These are phyloP conservation scores for Chenopodium formosanum DNA, from an alignment of 148 eudicot genomes.

Conservation along the genomic window DNA sequence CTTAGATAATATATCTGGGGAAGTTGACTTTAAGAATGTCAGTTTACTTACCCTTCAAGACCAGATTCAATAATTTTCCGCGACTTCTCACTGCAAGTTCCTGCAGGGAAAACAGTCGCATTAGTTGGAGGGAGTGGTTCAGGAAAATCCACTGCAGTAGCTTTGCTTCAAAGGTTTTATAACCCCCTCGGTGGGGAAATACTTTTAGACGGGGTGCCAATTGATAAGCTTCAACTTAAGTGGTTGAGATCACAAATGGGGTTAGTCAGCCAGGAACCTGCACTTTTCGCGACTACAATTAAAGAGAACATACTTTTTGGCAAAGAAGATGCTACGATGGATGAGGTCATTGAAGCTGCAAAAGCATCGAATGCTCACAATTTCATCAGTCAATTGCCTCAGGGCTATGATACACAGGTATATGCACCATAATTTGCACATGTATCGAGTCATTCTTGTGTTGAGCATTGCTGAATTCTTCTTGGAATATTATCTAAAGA, in stretches of 20 bases:
- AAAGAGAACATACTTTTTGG: constrained; percentile 91
- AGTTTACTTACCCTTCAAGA: constrained; percentile 76
- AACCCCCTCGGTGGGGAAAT: constrained; percentile 76
- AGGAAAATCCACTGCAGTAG: constrained; percentile 73
- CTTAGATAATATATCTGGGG: constrained; percentile 43
- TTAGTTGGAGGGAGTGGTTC: constrained; percentile 93
- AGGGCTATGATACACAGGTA: constrained; percentile 86
- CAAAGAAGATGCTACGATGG: constrained; percentile 72
- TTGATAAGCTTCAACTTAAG: constrained; percentile 65
- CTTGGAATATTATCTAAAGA: neutral
- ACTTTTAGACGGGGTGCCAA: constrained; percentile 65
- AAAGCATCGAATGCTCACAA: constrained; percentile 89
- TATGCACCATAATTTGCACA: too few relatives aligned
- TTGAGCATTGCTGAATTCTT: neutral
- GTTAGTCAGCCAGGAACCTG: constrained; percentile 91
- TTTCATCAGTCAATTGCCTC: constrained; percentile 81
- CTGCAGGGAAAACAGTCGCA: constrained; percentile 65
- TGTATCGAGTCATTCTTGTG: too few relatives aligned
- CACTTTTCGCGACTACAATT: constrained; percentile 72
- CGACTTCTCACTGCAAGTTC: constrained; percentile 56
- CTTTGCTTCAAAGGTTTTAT: constrained; percentile 77
- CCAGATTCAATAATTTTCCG: constrained; percentile 63
- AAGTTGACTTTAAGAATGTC: constrained; percentile 64
- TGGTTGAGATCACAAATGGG: constrained; percentile 95
- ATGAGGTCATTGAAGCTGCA: constrained; percentile 71